A percentile compares a stretch with the other conserved stretches of the same genome.
These are phyloP conservation scores for Lipomyces oligophaga DNA, from an alignment of 805 yeast species.

Conservation along the genomic window DNA sequence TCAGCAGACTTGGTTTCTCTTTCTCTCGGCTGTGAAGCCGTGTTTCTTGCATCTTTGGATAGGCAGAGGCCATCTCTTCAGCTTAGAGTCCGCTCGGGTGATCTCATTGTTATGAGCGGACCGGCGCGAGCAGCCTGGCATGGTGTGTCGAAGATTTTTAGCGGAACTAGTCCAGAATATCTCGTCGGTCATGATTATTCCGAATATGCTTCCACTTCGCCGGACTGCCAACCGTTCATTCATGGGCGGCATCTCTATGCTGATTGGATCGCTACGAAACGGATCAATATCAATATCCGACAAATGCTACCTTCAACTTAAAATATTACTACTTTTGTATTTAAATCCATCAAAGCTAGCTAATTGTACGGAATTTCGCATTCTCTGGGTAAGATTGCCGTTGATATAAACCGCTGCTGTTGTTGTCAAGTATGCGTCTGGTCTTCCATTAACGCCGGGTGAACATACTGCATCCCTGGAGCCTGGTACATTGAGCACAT, in stretches of 20 bases:
- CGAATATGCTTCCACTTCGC: neutral
- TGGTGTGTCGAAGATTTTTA: slow-evolving; percentile 43
- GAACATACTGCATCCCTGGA: too few species aligned
- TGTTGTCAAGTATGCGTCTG: too few species aligned
- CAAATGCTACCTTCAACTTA: slow-evolving; percentile 36
- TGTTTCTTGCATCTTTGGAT: slow-evolving; percentile 33
- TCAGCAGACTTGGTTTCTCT: slow-evolving; percentile 39
- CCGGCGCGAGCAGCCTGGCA: slow-evolving; percentile 42
- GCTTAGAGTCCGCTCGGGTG: slow-evolving; percentile 41
- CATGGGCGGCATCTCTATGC: slow-evolving; percentile 20
- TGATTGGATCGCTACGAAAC: slow-evolving; percentile 38
- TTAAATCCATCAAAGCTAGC: neutral
- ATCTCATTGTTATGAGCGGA: slow-evolving; percentile 43
- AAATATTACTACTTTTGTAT: neutral
- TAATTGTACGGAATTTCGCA: too few species aligned
- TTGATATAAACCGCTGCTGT: too few species aligned
- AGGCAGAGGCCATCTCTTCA: slow-evolving; percentile 35
- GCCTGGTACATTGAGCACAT: too few species aligned
- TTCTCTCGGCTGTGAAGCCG: slow-evolving; percentile 42
- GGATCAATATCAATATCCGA: slow-evolving; percentile 42
- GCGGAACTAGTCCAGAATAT: slow-evolving; percentile 36
- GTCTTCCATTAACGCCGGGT: too few species aligned
- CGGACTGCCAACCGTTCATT: slow-evolving; percentile 1
- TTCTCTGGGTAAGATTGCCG: too few species aligned
- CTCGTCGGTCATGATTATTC: slow-evolving; percentile 10